Conservation (phyloP, 1,284 basidiomycete genomes). For the Inonotus hispidus region DNA sequence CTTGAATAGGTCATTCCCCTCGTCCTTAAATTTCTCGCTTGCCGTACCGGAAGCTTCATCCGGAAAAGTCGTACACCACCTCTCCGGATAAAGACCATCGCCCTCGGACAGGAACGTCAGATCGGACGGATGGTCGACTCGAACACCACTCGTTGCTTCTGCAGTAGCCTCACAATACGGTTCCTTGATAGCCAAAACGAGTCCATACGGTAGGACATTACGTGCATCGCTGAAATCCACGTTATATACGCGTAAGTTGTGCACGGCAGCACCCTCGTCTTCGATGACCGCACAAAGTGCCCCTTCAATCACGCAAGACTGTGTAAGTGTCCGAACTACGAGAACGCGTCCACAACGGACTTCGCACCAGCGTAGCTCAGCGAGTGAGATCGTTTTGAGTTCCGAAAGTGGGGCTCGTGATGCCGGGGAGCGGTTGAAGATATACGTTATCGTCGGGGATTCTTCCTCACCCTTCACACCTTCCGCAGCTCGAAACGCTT, state of each 20-base stretch:
- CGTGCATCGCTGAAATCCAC: background rate
- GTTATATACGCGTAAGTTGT: conserved; percentile 14
- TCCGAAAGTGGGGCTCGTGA: background rate
- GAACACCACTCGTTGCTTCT: conserved; percentile 14
- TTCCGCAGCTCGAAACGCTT: conserved; percentile 6
- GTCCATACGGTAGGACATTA: conserved; percentile 9
- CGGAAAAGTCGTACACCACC: conserved; percentile 10
- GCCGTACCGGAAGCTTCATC: background rate
- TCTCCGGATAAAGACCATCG: conserved; percentile 9
- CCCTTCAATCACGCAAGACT: conserved; percentile 12
- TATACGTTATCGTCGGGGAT: conserved; percentile 7
- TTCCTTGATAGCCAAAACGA: conserved; percentile 16
- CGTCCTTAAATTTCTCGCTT: conserved; percentile 15
- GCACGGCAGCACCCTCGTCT: conserved; percentile 11
- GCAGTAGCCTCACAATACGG: conserved; percentile 18
- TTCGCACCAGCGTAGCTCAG: conserved; percentile 16
- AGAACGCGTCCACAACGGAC: background rate
- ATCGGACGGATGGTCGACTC: conserved; percentile 16
- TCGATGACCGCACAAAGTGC: conserved; percentile 13
- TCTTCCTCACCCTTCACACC: background rate
- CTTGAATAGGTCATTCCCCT: conserved; percentile 16
- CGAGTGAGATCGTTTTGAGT: conserved; percentile 8
- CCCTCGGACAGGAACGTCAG: conserved; percentile 13
- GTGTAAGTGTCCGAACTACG: conserved; percentile 9
- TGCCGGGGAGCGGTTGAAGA: conserved; percentile 13